Conservation (phyloP, 2,329 filamentous ascomycete species). For the Lasiodiplodia hormozganensis region DNA sequence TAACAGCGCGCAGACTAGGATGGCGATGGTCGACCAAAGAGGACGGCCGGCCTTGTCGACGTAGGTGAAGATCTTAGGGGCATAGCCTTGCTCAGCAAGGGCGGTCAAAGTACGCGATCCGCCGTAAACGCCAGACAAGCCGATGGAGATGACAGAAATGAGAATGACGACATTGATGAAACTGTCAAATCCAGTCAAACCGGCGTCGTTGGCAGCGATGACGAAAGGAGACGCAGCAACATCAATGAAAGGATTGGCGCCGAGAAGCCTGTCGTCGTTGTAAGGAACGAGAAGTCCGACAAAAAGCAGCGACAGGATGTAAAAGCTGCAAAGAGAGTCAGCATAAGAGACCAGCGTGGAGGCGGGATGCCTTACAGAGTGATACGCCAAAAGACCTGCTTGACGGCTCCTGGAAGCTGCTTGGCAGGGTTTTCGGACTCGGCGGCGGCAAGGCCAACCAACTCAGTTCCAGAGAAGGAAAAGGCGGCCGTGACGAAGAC, state of each 20-base stretch:
- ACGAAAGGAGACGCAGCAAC: constrained; percentile 88
- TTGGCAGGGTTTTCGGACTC: constrained; percentile 82
- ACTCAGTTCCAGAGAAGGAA: constrained; percentile 76
- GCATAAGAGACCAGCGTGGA: neutral
- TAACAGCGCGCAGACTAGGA: constrained; percentile 73
- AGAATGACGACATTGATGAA: constrained; percentile 97
- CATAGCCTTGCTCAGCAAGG: constrained; percentile 77
- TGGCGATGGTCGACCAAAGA: constrained; percentile 63
- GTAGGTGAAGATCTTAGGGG: constrained; percentile 64
- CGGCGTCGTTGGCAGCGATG: constrained; percentile 85
- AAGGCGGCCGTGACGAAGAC: constrained; percentile 81
- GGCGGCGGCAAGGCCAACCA: constrained; percentile 78
- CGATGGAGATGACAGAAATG: constrained; percentile 86
- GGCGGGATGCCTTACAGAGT: constrained; percentile 48
- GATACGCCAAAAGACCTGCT: constrained; percentile 97
- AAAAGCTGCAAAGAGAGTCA: constrained; percentile 62
- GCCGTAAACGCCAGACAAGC: constrained; percentile 90
- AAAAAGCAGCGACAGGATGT: constrained; percentile 80
- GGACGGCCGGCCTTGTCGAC: constrained; percentile 65
- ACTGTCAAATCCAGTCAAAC: constrained; percentile 80
- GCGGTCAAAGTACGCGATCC: constrained; percentile 89
- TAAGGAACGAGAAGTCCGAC: constrained; percentile 85
- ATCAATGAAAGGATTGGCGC: constrained; percentile 64
- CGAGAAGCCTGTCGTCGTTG: constrained; percentile 68
- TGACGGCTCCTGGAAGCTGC: constrained; percentile 85